A percentile compares a stretch with the other conserved stretches of the same genome.
These are phyloP conservation scores for Parachlorella kessleri DNA, from an alignment of 139 green algal species.

Conservation along the genomic window DNA sequence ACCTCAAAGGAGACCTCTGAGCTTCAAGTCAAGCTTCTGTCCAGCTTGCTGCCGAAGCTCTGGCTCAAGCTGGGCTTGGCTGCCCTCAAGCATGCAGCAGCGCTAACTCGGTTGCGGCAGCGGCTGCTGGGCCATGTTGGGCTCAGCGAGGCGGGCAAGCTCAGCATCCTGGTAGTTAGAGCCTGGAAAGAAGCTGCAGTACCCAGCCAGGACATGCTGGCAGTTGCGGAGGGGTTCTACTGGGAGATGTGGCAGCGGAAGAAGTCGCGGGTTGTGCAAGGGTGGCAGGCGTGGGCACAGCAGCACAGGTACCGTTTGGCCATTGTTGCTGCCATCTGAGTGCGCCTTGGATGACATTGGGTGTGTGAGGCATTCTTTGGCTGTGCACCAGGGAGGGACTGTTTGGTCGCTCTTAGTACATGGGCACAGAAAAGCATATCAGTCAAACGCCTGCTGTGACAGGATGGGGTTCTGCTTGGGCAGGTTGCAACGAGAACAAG, in stretches of 20 bases:
- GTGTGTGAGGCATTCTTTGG: no score
- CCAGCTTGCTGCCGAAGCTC: conserved; percentile 18
- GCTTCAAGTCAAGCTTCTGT: conserved; percentile 31
- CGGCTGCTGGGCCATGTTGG: conserved; percentile 2
- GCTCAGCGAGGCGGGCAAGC: background rate
- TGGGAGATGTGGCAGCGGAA: background rate
- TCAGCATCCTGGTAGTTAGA: background rate
- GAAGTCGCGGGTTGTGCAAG: background rate
- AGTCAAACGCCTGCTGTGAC: no score
- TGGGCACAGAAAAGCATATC: no score
- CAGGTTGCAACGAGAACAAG: background rate
- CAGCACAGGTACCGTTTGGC: background rate
- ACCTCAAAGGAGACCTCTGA: conserved; percentile 12
- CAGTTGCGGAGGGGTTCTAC: background rate
- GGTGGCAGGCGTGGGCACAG: conserved; percentile 13
- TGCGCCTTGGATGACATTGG: no score
- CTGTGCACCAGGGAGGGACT: no score
- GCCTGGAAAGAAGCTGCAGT: conserved; percentile 7
- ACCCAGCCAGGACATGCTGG: conserved; percentile 1
- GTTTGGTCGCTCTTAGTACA: no score
- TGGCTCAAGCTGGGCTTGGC: conserved; percentile 28
- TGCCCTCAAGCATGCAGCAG: conserved; percentile 12
- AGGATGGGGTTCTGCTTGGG: no score
- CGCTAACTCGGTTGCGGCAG: background rate
- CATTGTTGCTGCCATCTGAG: no score